Base-by-base conservation (phyloP, 1,139 yeast genomes). In the Nakaseomyces sp. region DNA sequence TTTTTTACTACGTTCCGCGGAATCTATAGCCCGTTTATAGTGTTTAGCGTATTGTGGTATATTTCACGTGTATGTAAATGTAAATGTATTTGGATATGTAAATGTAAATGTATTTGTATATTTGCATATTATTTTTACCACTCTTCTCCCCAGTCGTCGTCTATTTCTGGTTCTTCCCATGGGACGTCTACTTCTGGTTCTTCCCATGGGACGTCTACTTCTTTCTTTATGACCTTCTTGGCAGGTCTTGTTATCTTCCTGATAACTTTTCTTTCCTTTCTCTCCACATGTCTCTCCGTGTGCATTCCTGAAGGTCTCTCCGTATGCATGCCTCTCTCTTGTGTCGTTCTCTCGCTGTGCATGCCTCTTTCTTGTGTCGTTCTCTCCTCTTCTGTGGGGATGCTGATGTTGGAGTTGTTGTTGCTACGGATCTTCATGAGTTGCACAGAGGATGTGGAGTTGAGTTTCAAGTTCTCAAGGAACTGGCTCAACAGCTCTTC, bases 391-490 rank as follows among this genome's bases (percentile, higher is more conserved):
- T n/a, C n/a, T n/a, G n/a, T n/a, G 24, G 32, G 9, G 7, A 28
- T 17, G 31, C 40, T 37, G 40, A 28, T 37, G 40, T 37, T 37
- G 15, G 32, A 37, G 40, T 37, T 37, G 40, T 37, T 48, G 46
- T n/a, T 47, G 43, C 30, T 46, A 50, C 57, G 57, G 52, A 5
- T 47, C 45, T 13, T 47, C 45, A 30, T 26, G 9, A 32, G 18
- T 8, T 19, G 17, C 9, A 28, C 37, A 7, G 32, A 32, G 38
- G 42, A 35, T 9, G 38, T n/a, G 16, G 38, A 32, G 15, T 25
- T 9, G 22, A 42, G 31, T 52, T 48, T 53, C 41, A 56, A 41
- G 44, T 55, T 47, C 41, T 47, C 19, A 60, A 66, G 50, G 54
- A 63, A 55, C 48, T 58, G 47, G 49, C 51, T 42, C 9, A 48